Evolutionary conservation across 2,329 filamentous ascomycete species (phyloP).

Genomic region (Monilinia fructigena): DNA sequence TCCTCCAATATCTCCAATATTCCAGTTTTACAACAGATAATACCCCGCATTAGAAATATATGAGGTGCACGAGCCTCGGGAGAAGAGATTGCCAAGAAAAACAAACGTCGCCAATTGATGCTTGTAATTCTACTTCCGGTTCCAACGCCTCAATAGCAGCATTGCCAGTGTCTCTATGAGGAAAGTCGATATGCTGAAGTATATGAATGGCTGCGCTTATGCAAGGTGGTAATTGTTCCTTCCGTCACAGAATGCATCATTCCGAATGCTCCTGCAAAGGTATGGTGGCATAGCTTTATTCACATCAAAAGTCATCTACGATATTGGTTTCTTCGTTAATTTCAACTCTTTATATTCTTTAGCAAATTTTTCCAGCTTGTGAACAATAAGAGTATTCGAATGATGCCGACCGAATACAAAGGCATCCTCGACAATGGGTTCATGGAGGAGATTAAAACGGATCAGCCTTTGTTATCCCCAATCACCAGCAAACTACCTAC

Average conservation of each 20-base stretch:
- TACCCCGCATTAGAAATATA: slow-evolving; percentile 14
- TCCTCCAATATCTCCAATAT: slow-evolving; percentile 1
- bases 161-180: neutral
- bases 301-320: neutral
- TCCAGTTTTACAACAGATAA: neutral
- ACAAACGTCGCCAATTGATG: neutral
- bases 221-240: too few relatives aligned
- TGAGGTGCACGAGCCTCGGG: slow-evolving; percentile 14
- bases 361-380: neutral
- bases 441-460: slow-evolving; percentile 20
- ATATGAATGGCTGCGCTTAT: neutral
- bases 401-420: slow-evolving; percentile 21
- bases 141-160: neutral
- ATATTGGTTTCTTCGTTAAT: neutral
- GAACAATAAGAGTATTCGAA: neutral
- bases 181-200: neutral
- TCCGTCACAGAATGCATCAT: neutral
- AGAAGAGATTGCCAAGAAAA: neutral
- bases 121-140: slow-evolving; percentile 10
- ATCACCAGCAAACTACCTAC: neutral
- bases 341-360: neutral
- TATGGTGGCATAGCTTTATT: neutral
- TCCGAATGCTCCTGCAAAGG: neutral
- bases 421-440: slow-evolving; percentile 19
- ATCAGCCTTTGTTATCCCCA: slow-evolving; percentile 11